Conservation (phyloP, 176 grass and related monocot species). For the maize (Zea mays) region DNA sequence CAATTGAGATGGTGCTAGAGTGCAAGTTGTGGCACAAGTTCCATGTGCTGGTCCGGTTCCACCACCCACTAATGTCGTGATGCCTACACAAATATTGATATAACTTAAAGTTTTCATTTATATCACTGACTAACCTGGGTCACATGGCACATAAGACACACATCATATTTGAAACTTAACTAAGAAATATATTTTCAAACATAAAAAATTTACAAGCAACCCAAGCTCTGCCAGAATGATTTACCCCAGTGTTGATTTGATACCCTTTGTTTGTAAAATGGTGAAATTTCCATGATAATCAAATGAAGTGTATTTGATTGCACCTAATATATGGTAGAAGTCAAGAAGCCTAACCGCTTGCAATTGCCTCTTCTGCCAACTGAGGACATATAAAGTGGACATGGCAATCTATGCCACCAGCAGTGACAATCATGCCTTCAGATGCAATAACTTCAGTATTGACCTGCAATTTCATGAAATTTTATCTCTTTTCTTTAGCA, state of each 20-base stretch:
- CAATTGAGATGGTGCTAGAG: conserved; percentile 83
- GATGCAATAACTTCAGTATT: conserved; percentile 92
- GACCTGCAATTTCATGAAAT: conserved; percentile 53
- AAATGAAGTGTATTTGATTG: background rate
- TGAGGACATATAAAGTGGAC: conserved; percentile 99
- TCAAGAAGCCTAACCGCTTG: conserved; percentile 69
- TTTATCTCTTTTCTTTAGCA: conserved; percentile 2
- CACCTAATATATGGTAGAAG: background rate
- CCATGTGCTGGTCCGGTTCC: conserved; percentile 97
- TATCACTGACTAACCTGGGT: conserved; percentile 11
- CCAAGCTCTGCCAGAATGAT: conserved; percentile 2
- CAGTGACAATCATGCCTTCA: conserved; percentile 36
- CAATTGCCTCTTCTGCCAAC: conserved; percentile 73
- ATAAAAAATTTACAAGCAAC: background rate
- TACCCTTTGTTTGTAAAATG: conserved; percentile 6
- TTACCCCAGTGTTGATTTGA: background rate
- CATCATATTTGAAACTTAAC: background rate
- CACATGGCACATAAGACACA: conserved; percentile 6
- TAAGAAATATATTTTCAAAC: background rate
- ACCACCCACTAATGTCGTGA: conserved; percentile 93
- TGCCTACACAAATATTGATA: conserved; percentile 49
- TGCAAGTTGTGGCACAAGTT: conserved; percentile 96
- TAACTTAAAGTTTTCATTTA: conserved; percentile 22
- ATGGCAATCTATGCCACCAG: conserved; percentile 95
- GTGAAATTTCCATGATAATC: conserved; percentile 19